Conservation (phyloP, 345 rosid genomes). For the Diplotaxis tenuifolia region DNA sequence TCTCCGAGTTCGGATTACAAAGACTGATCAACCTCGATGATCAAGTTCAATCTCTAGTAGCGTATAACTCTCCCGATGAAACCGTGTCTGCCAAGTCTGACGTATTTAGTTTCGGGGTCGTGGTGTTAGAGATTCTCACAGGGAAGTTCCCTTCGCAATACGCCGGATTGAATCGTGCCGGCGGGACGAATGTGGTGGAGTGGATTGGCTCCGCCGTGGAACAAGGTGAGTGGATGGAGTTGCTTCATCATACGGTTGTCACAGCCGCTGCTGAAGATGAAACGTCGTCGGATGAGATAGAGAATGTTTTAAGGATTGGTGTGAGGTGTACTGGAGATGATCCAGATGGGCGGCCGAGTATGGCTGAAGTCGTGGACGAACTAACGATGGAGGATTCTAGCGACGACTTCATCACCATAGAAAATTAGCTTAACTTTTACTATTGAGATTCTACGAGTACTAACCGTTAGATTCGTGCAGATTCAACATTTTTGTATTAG, state of each 20-base stretch:
- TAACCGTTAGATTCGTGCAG: slow-evolving; percentile 10
- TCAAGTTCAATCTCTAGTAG: slow-evolving; percentile 45
- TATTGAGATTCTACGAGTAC: not conserved
- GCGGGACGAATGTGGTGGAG: slow-evolving; percentile 57
- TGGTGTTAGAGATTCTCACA: slow-evolving; percentile 70
- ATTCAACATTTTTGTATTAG: slow-evolving; percentile 8
- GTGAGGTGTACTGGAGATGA: slow-evolving; percentile 47
- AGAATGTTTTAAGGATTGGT: slow-evolving; percentile 55
- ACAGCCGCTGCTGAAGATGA: slow-evolving; percentile 28
- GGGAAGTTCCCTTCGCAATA: slow-evolving; percentile 71
- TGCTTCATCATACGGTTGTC: slow-evolving; percentile 65
- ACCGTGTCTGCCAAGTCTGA: slow-evolving; percentile 57
- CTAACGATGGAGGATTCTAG: slow-evolving; percentile 46
- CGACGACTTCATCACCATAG: slow-evolving; percentile 31
- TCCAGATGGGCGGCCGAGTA: slow-evolving; percentile 49
- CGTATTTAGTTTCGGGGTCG: slow-evolving; percentile 67
- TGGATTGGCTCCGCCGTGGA: slow-evolving; percentile 29
- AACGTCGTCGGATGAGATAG: slow-evolving; percentile 40
- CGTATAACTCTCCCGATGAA: slow-evolving; percentile 60
- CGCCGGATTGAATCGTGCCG: slow-evolving; percentile 46
- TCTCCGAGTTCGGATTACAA: slow-evolving; percentile 60
- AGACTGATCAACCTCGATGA: slow-evolving; percentile 39
- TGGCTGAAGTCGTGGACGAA: slow-evolving; percentile 52
- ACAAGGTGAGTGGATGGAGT: slow-evolving; percentile 47
- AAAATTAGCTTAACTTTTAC: slow-evolving; percentile 33